Base-by-base conservation (phyloP, 1,284 basidiomycete species). In the Trichosporon inkin region DNA sequence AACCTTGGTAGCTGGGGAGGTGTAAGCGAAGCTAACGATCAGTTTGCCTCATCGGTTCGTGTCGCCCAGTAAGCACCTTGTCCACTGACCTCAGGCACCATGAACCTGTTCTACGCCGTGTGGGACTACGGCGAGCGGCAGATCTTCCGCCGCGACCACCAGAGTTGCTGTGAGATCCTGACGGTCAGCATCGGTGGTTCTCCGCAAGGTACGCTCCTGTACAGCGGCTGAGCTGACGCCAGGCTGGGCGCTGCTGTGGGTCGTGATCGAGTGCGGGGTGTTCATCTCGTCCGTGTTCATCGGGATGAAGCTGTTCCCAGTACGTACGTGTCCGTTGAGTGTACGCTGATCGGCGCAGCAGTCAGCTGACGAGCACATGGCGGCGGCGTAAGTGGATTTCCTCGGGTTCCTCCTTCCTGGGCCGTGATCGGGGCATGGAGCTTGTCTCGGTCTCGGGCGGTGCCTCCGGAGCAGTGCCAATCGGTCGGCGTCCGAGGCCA, bases 111-210 rank as follows among this genome's bases (percentile, higher is more conserved):
- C 64, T 79, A 76, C 59, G 68, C 77, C 1, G 72, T 78, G 8
- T 78, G 77, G 76, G 77, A 79, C 61, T 78, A 75, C 62, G 61
- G 73, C 32, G 78, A 79, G 59, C 77, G 78, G 49, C 53, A 68
- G 1, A 60, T 79, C 41, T 78, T 77, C 60, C 74, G 76, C 58
- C 44, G 44, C 16, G 24, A 49, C 7, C 44, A 49, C 28, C 44
- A 22, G 24, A 49, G 44, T 10, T 49, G 44, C 24, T 28, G 22
- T 10, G 44, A 49, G 44, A 17, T 28, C 14, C 28, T 49, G 37
- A 36, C n/a, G 38, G 36, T 24, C 8, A 41, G 77, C 6, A 67
- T 78, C n/a, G 76, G 76, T 0, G 71, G 70, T 66, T 68, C 75
- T 0, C 65, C 70, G 4, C 70, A 68, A 34, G 65, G 76, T 76